These are phyloP conservation scores for Pseudogymnoascus sp. DNA, from an alignment of 2,329 filamentous ascomycete species.

Conservation along the genomic window DNA sequence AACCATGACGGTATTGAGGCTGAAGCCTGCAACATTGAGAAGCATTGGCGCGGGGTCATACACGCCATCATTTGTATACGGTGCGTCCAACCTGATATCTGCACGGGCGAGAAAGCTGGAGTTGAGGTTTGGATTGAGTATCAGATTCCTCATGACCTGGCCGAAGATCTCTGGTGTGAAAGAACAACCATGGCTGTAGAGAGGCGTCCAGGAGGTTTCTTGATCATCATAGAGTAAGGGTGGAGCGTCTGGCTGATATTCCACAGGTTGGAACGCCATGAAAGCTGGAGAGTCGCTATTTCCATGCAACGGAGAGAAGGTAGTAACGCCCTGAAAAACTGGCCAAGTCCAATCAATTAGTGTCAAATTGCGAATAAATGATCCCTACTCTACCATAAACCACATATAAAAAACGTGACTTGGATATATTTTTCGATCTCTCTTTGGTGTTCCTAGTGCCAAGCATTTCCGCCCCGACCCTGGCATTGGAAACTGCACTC, in stretches of 20 bases:
- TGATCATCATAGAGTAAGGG: constrained; percentile 32
- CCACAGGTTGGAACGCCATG: constrained; percentile 33
- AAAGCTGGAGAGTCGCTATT: neutral
- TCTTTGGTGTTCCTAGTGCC: neutral
- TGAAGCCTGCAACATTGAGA: constrained; percentile 39
- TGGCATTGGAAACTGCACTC: neutral
- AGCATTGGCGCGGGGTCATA: constrained; percentile 31
- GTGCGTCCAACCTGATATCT: constrained; percentile 58
- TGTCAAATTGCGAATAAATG: neutral
- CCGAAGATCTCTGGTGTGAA: constrained; percentile 59
- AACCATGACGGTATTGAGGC: constrained; percentile 58
- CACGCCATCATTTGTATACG: constrained; percentile 28
- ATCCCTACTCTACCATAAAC: neutral
- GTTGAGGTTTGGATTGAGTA: constrained; percentile 74
- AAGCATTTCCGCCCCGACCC: constrained; percentile 1
- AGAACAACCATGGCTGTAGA: constrained; percentile 49
- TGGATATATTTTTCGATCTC: neutral
- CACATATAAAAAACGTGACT: neutral
- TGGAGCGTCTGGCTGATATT: constrained; percentile 28
- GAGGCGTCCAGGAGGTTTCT: constrained; percentile 43
- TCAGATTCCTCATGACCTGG: constrained; percentile 64
- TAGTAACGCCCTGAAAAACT: neutral
- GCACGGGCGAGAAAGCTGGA: constrained; percentile 71
- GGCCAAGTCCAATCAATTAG: neutral
- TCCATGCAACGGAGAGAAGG: neutral